Evolutionary conservation across 176 grass and related monocot species (phyloP).

Genomic region (Juncus inflexus): DNA sequence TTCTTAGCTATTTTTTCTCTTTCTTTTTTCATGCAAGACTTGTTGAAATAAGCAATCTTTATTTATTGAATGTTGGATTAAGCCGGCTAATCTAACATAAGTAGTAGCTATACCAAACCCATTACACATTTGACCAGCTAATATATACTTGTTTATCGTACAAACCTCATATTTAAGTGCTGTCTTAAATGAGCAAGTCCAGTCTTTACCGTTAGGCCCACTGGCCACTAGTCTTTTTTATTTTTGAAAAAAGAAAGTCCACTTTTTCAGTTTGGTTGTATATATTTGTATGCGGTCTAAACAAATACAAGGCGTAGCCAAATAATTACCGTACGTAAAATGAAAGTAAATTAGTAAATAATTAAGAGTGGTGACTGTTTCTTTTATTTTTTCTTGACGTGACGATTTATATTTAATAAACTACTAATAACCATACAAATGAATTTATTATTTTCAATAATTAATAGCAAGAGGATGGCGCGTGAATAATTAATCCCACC

Average conservation of each 20-base stretch:
- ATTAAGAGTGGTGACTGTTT: neutral
- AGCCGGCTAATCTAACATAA: constrained; percentile 1
- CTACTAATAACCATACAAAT: too few species aligned
- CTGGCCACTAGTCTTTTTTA: neutral
- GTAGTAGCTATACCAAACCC: constrained; percentile 18
- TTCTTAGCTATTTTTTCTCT: neutral
- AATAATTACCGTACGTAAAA: constrained; percentile 7
- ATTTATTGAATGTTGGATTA: constrained; percentile 3
- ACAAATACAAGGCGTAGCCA: too few species aligned
- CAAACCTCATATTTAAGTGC: neutral
- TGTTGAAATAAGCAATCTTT: constrained; percentile 20
- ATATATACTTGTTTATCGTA: neutral
- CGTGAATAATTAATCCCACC: neutral
- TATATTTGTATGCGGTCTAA: neutral
- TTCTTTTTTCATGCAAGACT: neutral
- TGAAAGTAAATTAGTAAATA: constrained; percentile 12
- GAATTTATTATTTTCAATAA: too few species aligned
- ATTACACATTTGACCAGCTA: neutral
- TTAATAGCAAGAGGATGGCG: too few species aligned
- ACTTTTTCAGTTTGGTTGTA: neutral
- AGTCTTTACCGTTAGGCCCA: neutral
- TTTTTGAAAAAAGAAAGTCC: neutral
- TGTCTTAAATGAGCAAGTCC: neutral
- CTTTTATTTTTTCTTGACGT: too few species aligned
- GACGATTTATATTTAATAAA: too few species aligned